Base-by-base conservation (phyloP, 768 basidiomycete species). In the Amanita molliuscula region DNA sequence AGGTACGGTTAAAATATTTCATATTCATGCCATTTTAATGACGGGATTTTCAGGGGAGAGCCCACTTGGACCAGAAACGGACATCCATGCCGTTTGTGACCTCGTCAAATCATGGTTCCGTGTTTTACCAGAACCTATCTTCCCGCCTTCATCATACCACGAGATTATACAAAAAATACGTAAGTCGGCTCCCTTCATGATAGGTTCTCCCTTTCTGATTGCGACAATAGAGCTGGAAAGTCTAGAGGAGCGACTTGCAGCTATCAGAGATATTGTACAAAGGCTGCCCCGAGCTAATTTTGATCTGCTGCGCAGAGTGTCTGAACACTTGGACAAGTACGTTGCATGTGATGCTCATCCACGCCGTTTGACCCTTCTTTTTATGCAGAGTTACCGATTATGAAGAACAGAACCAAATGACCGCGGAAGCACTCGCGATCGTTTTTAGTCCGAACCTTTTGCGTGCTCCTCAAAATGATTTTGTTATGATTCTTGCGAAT, bases 331-430 rank as follows among this genome's bases (percentile, higher is more conserved):
- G n/a, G 88, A 92, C 65, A 79, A 70, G 81, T 81, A 26, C 16
- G 71, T 66, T 3, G 29, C 44, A 11, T 43, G n/a, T 28, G 9
- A 15, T 52, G n/a, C 18, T 28, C 40, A 9, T 26, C 21, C 9
- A 10, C 31, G 29, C 6, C 20, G 42, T 34, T 25, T 44, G 8
- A 52, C 34, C 40, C 20, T 10, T 31, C n/a, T n/a, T 11, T 11
- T 38, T 37, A 29, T 41, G 4, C 59, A 87, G 87, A 60, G 85
- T 91, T n/a, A 87, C 88, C 3, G 88, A 91, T 59, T 88, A 76
- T 64, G 88, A 92, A 61, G 88, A 91, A 51, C 76, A 81, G 44
- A 93, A 91, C 57, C 89, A 92, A 53, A 93, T 93, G 90, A 88
- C 85, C 1, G 81, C 87, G 1, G 83, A 90, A 55, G 81, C 84